Base-by-base conservation (phyloP, 768 basidiomycete species). In the Hysterangium stoloniferum region DNA sequence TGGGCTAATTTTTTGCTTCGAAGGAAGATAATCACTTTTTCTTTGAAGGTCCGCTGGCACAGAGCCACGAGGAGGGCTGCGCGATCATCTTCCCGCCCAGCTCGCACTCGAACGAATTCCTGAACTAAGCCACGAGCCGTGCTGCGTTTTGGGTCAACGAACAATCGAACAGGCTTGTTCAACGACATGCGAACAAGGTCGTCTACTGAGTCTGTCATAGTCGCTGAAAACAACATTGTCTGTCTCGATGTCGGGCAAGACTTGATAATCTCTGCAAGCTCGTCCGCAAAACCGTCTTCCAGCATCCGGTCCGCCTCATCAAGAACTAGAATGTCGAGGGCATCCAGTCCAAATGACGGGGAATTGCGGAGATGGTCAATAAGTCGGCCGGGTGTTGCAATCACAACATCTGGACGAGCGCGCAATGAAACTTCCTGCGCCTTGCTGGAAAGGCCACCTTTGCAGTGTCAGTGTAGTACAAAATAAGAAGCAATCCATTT, bases 221-320 rank as follows among this genome's bases (percentile, higher is more conserved):
- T 99, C 2, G 96, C 96, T 1, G 93, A 96, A 68, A 99, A 99
- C 32, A 99, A 75, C 92, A 99, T 95, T 3, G 96, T 98, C 64
- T 98, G 96, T 32, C 96, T 79, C 22, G 86, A 85, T 19, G 67
- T 66, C 1, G 93, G 93, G 62, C 93, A 96, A 15, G 87, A 78
- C 59, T 83, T 84, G 68, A 98, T 82, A 59, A 99, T 96, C 67
- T 99, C 96, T 15, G 79, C 71, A 29, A 99, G 73, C 65, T 98
- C 96, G 64, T 94, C 96, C 6, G 86, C 81, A 69, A 98, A 99
- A 24, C 94, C 96, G 65, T 93, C 88, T 1, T 80, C 84, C 29
- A 99, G 79, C 90, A 99, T 98, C 47, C 96, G 78, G 66, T 99
- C 96, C 1, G 96, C 96, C 69, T 99, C 96, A 61, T 99, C 96